phyloP scores from a whole-genome alignment of 306 rosid species.

The Bauhinia variegata region DNA sequence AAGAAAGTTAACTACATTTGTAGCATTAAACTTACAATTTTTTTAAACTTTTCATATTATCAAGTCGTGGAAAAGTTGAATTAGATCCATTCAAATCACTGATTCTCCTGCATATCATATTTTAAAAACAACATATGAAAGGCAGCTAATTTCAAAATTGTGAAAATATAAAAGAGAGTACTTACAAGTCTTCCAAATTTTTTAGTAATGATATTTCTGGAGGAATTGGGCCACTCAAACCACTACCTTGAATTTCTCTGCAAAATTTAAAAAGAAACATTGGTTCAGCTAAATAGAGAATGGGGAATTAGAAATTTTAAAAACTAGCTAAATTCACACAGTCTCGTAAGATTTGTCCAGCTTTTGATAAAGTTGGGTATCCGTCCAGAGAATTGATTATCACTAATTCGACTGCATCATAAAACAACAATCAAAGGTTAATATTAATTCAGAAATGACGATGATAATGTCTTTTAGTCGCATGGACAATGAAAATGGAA shows the following conservation, averaged over 20 bases:
- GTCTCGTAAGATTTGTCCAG: conserved; percentile 40
- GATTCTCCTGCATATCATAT: conserved; percentile 47
- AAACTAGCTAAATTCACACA: too few species aligned
- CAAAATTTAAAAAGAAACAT: too few species aligned
- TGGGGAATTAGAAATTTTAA: conserved; percentile 6
- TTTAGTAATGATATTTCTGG: conserved; percentile 47
- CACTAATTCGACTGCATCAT: conserved; percentile 48
- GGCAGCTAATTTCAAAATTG: too few species aligned
- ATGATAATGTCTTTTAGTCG: neutral
- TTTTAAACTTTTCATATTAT: conserved; percentile 30
- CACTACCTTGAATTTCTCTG: conserved; percentile 78
- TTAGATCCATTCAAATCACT: conserved; percentile 49
- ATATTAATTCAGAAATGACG: too few species aligned
- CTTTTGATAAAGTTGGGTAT: conserved; percentile 49
- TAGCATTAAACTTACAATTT: conserved; percentile 39
- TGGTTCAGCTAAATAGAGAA: too few species aligned
- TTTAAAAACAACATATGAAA: neutral
- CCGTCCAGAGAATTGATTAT: conserved; percentile 42
- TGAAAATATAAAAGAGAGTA: too few species aligned
- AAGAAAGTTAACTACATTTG: too few species aligned
- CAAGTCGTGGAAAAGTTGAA: conserved; percentile 39
- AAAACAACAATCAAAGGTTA: neutral
- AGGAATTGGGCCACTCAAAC: conserved; percentile 84
- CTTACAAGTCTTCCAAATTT: conserved; percentile 59
- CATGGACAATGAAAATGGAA: neutral